A percentile compares a stretch with the other conserved stretches of the same genome.
Conservation (phyloP, 441 rosid species). For the Monsonia emarginata region DNA sequence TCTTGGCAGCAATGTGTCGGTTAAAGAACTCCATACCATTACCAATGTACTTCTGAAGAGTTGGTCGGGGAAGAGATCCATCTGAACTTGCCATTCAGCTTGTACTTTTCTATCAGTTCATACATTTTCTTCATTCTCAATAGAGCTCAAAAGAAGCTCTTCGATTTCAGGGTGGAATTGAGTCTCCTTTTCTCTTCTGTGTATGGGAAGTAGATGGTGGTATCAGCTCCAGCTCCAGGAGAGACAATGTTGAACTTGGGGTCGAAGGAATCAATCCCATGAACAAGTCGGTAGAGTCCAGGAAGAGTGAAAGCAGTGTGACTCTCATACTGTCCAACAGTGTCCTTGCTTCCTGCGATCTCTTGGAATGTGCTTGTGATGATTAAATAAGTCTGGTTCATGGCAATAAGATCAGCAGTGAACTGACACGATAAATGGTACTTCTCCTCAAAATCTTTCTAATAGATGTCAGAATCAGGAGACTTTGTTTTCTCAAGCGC, state of each 20-base stretch:
- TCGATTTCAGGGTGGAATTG: slow-evolving; percentile 76
- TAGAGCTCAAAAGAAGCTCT: slow-evolving; percentile 73
- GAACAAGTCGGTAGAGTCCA: slow-evolving; percentile 85
- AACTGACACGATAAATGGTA: slow-evolving; percentile 93
- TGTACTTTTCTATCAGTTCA: slow-evolving; percentile 50
- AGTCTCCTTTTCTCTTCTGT: slow-evolving; percentile 56
- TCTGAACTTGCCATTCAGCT: slow-evolving; percentile 71
- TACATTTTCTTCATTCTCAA: slow-evolving; percentile 76
- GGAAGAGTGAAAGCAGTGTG: slow-evolving; percentile 93
- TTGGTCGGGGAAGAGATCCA: slow-evolving; percentile 86
- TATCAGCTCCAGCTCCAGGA: slow-evolving; percentile 94
- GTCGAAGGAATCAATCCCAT: slow-evolving; percentile 81
- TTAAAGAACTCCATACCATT: slow-evolving; percentile 94
- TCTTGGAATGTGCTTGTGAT: slow-evolving; percentile 96
- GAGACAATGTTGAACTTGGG: slow-evolving; percentile 95
- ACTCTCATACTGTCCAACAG: slow-evolving; percentile 89
- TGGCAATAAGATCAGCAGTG: slow-evolving; percentile 83
- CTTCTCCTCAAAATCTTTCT: slow-evolving; percentile 83
- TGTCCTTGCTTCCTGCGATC: slow-evolving; percentile 96
- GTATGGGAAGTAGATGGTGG: slow-evolving; percentile 71
- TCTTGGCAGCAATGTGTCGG: slow-evolving; percentile 82
- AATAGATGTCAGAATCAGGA: slow-evolving; percentile 86
- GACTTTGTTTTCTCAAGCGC: slow-evolving; percentile 91
- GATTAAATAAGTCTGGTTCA: slow-evolving; percentile 92
- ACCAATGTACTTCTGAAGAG: slow-evolving; percentile 78